Evolutionary conservation across 176 grass and related monocot genomes (phyloP).

Genomic region (Musa beccarii): DNA sequence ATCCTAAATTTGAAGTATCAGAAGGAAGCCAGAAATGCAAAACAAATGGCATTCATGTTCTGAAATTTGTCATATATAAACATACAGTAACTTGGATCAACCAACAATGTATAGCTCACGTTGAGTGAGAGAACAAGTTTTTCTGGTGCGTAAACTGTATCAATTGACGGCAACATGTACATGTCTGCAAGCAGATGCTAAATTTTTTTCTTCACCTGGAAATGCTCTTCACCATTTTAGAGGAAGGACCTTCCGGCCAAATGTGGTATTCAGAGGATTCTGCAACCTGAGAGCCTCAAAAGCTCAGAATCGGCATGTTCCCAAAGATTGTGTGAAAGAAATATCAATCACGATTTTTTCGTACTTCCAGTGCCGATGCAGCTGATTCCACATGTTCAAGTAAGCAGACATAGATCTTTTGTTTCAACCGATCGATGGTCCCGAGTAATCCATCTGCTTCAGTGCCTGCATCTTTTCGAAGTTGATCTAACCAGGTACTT

Average conservation of each 20-base stretch:
- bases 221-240: background rate
- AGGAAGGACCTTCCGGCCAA: background rate
- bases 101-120: background rate
- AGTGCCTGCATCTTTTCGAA: conserved; percentile 30
- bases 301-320: background rate
- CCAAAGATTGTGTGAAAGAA: background rate
- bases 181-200: background rate
- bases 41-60: too few species aligned
- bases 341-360: conserved; percentile 19
- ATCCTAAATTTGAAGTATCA: too few species aligned
- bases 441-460: conserved; percentile 35
- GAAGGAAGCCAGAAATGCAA: too few species aligned
- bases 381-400: conserved; percentile 85
- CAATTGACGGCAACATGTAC: background rate
- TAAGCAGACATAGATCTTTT: conserved; percentile 76
- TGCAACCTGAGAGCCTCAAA: background rate
- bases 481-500: conserved; percentile 79
- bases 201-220: background rate
- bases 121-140: background rate
- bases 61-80: too few species aligned
- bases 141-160: background rate
- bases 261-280: background rate
- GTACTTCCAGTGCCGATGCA: conserved; percentile 70
- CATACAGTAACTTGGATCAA: too few species aligned
- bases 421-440: conserved; percentile 73